Evolutionary conservation across 1,139 yeast genomes (phyloP).

Genomic region (Candida sp.): DNA sequence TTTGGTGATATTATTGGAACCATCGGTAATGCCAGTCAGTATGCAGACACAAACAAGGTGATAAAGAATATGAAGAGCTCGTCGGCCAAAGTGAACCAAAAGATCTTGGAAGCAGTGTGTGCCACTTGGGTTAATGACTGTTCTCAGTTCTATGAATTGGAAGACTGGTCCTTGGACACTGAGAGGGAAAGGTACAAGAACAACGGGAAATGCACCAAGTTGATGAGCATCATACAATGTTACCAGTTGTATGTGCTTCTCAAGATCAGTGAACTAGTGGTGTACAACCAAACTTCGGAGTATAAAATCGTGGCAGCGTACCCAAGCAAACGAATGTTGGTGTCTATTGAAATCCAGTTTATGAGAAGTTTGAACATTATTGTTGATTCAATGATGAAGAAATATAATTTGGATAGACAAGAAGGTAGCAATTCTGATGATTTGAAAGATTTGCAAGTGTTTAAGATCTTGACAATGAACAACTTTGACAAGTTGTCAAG

Average conservation of each 20-base stretch:
- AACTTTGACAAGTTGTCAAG: conserved; percentile 45
- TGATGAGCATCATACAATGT: conserved; percentile 39
- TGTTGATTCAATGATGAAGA: conserved; percentile 48
- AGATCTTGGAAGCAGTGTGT: conserved; percentile 47
- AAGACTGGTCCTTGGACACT: conserved; percentile 40
- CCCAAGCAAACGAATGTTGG: conserved; percentile 46
- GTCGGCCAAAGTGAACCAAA: conserved; percentile 39
- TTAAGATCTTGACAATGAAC: conserved; percentile 50
- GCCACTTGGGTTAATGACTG: conserved; percentile 55
- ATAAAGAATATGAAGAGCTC: conserved; percentile 39
- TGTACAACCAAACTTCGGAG: conserved; percentile 19
- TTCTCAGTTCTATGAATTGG: conserved; percentile 49
- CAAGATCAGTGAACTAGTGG: conserved; percentile 31
- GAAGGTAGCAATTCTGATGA: conserved; percentile 15
- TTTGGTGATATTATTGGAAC: conserved; percentile 37
- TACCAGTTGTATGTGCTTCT: conserved; percentile 41
- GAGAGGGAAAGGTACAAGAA: conserved; percentile 1
- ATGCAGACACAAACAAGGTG: conserved; percentile 40
- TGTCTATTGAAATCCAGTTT: conserved; percentile 51
- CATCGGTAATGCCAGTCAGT: conserved; percentile 37
- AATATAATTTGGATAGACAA: conserved; percentile 38
- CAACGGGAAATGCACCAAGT: conserved; percentile 34
- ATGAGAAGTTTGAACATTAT: conserved; percentile 49
- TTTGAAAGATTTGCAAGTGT: conserved; percentile 19
- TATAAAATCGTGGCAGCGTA: conserved; percentile 36